Evolutionary conservation across 1,284 basidiomycete genomes (phyloP), one percentile per base, ranked within the genome.

Genomic region (Ganoderma leucocontextum): DNA sequence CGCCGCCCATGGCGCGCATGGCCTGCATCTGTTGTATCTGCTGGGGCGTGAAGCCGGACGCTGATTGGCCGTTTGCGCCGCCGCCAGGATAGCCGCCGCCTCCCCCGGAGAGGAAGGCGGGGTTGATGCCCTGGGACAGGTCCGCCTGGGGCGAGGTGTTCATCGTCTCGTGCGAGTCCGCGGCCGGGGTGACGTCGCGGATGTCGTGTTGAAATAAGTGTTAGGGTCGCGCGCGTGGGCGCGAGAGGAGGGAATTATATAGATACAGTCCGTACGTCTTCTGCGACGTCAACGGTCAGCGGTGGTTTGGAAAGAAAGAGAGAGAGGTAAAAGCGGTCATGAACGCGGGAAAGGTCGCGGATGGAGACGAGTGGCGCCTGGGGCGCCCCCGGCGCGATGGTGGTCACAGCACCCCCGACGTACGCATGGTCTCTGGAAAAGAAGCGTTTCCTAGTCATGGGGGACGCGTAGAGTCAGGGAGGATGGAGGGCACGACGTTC

Each of bases 21-120:
- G 70, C 73, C 49, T 76, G 74, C 62, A 75, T 71, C 47, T 75
- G 74, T 36, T 76, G 74, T 52, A 73, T 68, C 55, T 75, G 74
- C 44, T 75, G 72, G 6, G 72, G 70, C 52, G 61, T 65, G 47
- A 66, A 57, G 29, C 63, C 65, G 13, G 62, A 61, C 36, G 72
- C 70, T 19, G 66, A 63, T 5, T 62, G 49, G 59, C 60, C 60
- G 65, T 36, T 62, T 38, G 53, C 60, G 62, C 22, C 39, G 13
- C 39, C 47, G 47, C 42, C 59, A 2, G 66, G 36, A 49, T 59
- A 58, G 60, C 53, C 35, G 57, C 39, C 62, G 64, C 41, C 60
- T 63, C 66, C 64, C 2, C 68, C 73, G 22, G 72, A 71, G 66
- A 76, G 73, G 55, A 74, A 71, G 41, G 75, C 75, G 62, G 74